A percentile compares a stretch with the other conserved stretches of the same genome.
These are phyloP conservation scores for Ceratocystis eucalypticola DNA, from an alignment of 2,329 filamentous ascomycete genomes.

Conservation along the genomic window DNA sequence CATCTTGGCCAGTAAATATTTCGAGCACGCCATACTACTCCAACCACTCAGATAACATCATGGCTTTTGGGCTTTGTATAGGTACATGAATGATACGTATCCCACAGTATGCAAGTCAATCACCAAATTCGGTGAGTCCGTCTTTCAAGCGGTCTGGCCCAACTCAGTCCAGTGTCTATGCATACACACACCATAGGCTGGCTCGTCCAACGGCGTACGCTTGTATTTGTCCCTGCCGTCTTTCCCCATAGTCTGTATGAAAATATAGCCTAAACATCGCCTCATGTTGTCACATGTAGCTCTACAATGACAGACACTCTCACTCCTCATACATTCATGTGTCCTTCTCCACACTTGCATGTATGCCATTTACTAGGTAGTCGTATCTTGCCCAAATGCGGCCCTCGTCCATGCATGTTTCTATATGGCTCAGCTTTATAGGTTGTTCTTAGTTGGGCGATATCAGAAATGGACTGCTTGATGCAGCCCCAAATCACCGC, in stretches of 20 bases:
- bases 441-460: too few species aligned
- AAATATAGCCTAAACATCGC: neutral
- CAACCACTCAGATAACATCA: neutral
- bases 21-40: neutral
- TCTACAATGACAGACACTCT: neutral
- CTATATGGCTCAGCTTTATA: too few species aligned
- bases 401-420: neutral
- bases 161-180: neutral
- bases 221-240: neutral
- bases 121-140: neutral
- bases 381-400: neutral
- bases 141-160: neutral
- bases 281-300: neutral
- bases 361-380: neutral
- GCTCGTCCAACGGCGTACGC: neutral
- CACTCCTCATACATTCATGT: neutral
- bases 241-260: neutral
- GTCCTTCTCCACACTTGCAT: neutral
- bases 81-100: neutral
- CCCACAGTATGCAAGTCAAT: neutral
- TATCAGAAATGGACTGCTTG: too few species aligned
- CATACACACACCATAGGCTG: neutral
- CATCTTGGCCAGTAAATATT: neutral
- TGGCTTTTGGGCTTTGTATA: too few species aligned
- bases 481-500: too few species aligned